These are phyloP conservation scores for Gigaspora rosea DNA, from an alignment of 192 early-diverging fungal genomes.

Conservation along the genomic window DNA sequence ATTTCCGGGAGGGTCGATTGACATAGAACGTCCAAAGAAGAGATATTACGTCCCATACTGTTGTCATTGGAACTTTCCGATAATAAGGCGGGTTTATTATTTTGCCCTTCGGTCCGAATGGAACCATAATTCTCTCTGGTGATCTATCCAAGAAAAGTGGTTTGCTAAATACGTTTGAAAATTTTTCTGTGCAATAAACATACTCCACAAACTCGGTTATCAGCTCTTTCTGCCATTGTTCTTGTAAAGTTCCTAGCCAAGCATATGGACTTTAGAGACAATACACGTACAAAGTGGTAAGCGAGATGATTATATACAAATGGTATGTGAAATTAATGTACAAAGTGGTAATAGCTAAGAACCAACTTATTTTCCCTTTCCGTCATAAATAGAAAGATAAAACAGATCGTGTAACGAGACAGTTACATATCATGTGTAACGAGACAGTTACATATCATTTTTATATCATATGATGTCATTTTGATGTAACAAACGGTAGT, in stretches of 20 bases:
- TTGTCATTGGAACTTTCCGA: background rate
- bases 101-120: background rate
- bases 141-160: background rate
- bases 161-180: background rate
- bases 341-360: too few species aligned
- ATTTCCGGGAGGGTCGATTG: background rate
- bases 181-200: background rate
- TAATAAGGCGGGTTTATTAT: background rate
- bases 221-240: slow-evolving; percentile 4
- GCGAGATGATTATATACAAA: slow-evolving; percentile 32
- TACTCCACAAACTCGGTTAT: background rate
- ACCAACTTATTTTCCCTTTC: too few species aligned
- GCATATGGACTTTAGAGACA: background rate
- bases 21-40: slow-evolving; percentile 8
- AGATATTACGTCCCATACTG: background rate
- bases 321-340: background rate
- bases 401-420: too few species aligned
- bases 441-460: too few species aligned
- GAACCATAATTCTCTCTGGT: background rate
- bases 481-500: too few species aligned
- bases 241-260: background rate
- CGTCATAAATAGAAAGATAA: too few species aligned
- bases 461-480: too few species aligned
- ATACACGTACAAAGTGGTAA: slow-evolving; percentile 34
- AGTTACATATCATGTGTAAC: too few species aligned